Percentiles rank a stretch among this genome's conserved stretches.
Evolutionary conservation across 345 rosid genomes (phyloP).

Genomic region (Viola odorata): DNA sequence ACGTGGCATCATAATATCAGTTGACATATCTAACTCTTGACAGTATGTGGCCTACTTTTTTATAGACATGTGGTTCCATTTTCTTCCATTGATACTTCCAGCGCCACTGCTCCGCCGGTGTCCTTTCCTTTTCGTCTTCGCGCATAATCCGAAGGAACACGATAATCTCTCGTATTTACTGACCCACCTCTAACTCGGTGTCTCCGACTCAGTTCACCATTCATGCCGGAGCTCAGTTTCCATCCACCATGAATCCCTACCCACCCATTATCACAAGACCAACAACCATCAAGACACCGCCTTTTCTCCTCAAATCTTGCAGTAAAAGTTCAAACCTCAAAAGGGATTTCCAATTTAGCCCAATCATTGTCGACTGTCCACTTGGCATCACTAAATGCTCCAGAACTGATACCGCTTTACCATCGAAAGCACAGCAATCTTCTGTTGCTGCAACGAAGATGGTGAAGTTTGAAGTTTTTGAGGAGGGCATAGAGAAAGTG

Average conservation of each 20-base stretch:
- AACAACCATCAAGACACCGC: not conserved
- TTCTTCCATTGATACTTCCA: not conserved
- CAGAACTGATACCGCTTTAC: conserved; percentile 4
- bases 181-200: not conserved
- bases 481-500: conserved; percentile 69
- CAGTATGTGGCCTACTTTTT: too few relatives aligned
- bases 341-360: not conserved
- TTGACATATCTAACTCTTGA: too few relatives aligned
- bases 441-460: conserved; percentile 22
- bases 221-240: conserved; percentile 7
- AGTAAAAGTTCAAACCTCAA: not conserved
- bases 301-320: not conserved
- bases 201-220: not conserved
- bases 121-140: too few relatives aligned
- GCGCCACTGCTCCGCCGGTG: not conserved
- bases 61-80: too few relatives aligned
- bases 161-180: too few relatives aligned
- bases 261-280: not conserved
- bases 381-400: conserved; percentile 11
- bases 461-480: conserved; percentile 31
- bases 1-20: too few relatives aligned
- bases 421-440: conserved; percentile 7
- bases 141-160: too few relatives aligned
- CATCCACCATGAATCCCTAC: conserved; percentile 17
- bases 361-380: not conserved